Evolutionary conservation across 164 flowering plant species (phyloP), one percentile per base, ranked within the genome.

Genomic region (Buxus sempervirens): DNA sequence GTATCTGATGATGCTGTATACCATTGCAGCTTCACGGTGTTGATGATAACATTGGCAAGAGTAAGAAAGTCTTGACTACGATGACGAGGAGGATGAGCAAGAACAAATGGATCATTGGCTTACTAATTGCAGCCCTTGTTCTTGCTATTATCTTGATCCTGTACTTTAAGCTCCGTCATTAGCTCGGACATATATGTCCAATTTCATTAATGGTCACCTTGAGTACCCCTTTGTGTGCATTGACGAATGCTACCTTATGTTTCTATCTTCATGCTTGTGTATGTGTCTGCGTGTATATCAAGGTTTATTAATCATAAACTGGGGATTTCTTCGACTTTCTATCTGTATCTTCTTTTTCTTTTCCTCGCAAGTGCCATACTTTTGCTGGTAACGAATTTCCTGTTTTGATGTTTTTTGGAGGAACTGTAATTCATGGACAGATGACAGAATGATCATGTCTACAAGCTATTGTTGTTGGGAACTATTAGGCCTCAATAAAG

Each of bases 1-100:
- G 51, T 15, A 45, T 45, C 51, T 45, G 51, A 45, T 45, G 51
- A 45, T 45, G 56, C 20, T 59, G 56, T 22, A 66, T 18, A 28
- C 7, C 60, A 4, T 62, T 76, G 59, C 84, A 86, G 91, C 88
- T 87, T 64, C 85, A 85, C 75, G 88, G 86, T 36, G 91, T 87
- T 48, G 91, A 85, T 73, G 88, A 87, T 64, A 87, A 87, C 70
- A 54, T 87, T 41, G 79, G 88, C 59, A 83, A 78, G 82, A 83
- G 88, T 54, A 85, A 83, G 82, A 83, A 61, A 71, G 63, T 87
- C 64, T 60, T 87, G 80, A 82, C 84, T 0, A 32, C 63, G 70
- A 85, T 87, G 71, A 66, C 87, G 41, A 82, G 87, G 76, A 78
- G 88, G 75, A 85, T 85, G 86, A 78, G 62, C 79, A 72, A 68